Percentiles rank a stretch among this genome's conserved stretches.
phyloP scores from a whole-genome alignment of 2,329 filamentous ascomycete genomes.

The Arthrobotrys sphaeroides region DNA sequence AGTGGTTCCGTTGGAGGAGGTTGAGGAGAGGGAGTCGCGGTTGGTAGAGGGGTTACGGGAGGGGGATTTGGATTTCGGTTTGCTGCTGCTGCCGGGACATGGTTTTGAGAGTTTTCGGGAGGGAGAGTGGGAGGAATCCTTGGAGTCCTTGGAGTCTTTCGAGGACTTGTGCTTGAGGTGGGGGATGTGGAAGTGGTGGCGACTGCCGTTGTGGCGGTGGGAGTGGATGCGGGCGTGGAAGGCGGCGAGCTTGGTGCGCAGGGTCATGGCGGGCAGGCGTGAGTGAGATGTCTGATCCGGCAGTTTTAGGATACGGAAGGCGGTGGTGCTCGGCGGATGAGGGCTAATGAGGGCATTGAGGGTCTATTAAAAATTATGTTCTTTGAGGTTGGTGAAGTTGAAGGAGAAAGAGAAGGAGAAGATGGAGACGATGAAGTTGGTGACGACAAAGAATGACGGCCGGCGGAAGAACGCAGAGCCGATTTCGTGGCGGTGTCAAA shows the following conservation, averaged over 20 bases:
- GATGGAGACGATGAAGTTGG: too few species aligned
- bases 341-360: conserved; percentile 2
- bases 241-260: conserved; percentile 37
- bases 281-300: too few species aligned
- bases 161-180: conserved; percentile 1
- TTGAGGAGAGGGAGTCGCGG: conserved; percentile 55
- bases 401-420: too few species aligned
- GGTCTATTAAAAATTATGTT: too few species aligned
- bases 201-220: conserved; percentile 23
- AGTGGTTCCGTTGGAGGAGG: conserved; percentile 53
- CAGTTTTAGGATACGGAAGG: not conserved
- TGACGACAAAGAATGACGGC: too few species aligned
- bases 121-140: not conserved
- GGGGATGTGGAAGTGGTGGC: conserved; percentile 5
- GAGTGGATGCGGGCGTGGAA: conserved; percentile 52
- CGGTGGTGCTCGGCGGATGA: not conserved
- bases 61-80: not conserved
- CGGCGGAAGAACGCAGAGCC: too few species aligned
- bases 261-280: conserved; percentile 28
- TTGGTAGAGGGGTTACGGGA: conserved; percentile 1
- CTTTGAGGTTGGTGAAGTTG: too few species aligned
- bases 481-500: not conserved
- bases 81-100: not conserved
- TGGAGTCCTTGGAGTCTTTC: conserved; percentile 28
- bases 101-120: not conserved